Evolutionary conservation across 345 rosid genomes (phyloP).

Genomic region (Camelina sativa): DNA sequence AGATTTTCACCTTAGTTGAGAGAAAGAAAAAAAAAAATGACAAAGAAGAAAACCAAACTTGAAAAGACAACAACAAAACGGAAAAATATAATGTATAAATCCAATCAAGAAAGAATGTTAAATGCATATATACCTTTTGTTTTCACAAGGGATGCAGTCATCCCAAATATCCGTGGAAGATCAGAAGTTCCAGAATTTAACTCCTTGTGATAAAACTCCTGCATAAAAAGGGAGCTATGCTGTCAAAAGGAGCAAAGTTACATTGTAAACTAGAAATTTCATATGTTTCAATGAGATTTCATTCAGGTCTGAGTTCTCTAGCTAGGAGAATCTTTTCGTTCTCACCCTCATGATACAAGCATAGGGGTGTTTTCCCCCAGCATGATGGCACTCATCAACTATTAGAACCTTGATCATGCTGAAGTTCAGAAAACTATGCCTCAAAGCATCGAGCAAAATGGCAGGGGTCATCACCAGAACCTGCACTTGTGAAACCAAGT

Average conservation of each 20-base stretch:
- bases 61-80: not conserved
- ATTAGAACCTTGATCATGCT: slow-evolving; percentile 74
- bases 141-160: slow-evolving; percentile 94
- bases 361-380: slow-evolving; percentile 72
- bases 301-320: not conserved
- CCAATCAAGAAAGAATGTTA: slow-evolving; percentile 8
- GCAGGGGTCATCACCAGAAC: slow-evolving; percentile 96
- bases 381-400: slow-evolving; percentile 94
- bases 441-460: slow-evolving; percentile 73
- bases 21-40: not conserved
- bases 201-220: slow-evolving; percentile 82
- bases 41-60: not conserved
- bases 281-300: slow-evolving; percentile 4
- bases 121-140: slow-evolving; percentile 61
- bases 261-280: not conserved
- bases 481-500: slow-evolving; percentile 44
- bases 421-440: slow-evolving; percentile 63
- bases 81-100: not conserved
- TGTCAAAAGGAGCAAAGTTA: slow-evolving; percentile 6
- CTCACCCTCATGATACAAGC: slow-evolving; percentile 86
- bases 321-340: slow-evolving; percentile 7
- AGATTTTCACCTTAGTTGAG: slow-evolving; percentile 50
- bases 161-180: slow-evolving; percentile 85
- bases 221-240: slow-evolving; percentile 24
- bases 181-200: slow-evolving; percentile 39